These are phyloP conservation scores for Haematococcus lacustris DNA, from an alignment of 139 green algal species.

Conservation along the genomic window DNA sequence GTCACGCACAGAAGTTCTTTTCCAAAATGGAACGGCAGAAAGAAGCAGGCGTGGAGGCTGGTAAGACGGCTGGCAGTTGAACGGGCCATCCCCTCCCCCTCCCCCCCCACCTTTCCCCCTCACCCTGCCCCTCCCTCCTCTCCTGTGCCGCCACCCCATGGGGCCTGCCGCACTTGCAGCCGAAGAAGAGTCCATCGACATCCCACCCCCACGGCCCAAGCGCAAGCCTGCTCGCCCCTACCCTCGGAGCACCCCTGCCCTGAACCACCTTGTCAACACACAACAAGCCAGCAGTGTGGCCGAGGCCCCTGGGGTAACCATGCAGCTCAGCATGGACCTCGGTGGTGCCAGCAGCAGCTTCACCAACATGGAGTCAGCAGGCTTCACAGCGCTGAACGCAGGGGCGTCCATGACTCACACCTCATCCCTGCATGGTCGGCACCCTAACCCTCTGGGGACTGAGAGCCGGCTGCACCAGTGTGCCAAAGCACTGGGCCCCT, in stretches of 20 bases:
- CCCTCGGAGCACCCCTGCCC: neutral
- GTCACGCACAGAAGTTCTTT: constrained; percentile 93
- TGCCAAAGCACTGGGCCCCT: too few relatives aligned
- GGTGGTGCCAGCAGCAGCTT: neutral
- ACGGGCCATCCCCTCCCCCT: neutral
- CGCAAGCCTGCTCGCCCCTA: constrained; percentile 71
- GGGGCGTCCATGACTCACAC: neutral
- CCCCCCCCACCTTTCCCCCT: neutral
- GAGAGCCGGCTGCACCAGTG: too few relatives aligned
- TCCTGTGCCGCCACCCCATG: neutral
- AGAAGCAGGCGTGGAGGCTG: constrained; percentile 1
- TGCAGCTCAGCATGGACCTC: neutral
- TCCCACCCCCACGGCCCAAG: constrained; percentile 85
- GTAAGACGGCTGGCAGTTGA: neutral
- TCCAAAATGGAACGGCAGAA: constrained; percentile 62
- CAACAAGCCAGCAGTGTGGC: neutral
- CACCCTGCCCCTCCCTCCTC: too few relatives aligned
- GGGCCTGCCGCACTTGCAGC: neutral
- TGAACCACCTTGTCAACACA: neutral
- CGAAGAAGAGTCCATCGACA: constrained; percentile 39
- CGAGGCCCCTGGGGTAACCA: neutral
- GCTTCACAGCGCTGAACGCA: neutral
- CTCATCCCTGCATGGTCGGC: too few relatives aligned
- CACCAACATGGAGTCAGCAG: neutral
- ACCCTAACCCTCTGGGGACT: too few relatives aligned